Evolutionary conservation across 2,329 filamentous ascomycete species (phyloP), one percentile per base, ranked within the genome.

Genomic region (Stachybotrys echinatus): DNA sequence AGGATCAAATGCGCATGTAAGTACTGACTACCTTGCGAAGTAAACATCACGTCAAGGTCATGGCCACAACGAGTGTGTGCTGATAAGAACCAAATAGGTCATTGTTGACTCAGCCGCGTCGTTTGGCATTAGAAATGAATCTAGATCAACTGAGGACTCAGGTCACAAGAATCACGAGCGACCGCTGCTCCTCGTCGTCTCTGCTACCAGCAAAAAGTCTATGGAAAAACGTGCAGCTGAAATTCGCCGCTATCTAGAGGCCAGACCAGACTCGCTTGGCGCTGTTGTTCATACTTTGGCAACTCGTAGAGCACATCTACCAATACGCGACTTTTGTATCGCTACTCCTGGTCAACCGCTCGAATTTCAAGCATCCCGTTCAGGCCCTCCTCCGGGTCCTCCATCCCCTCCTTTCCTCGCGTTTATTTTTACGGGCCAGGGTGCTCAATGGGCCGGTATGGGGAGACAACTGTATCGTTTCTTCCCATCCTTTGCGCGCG

Each of bases 351-450:
- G 27, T 45, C 7, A 23, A 23, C 42, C 42, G 12, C 20, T 45
- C 4, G 17, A 27, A 4, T 45, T 45, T 18, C 23, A 23, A 12
- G 22, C 20, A 14, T 17, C 22, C 17, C 42, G 8, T n/a, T 22
- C n/a, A 23, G 42, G n/a, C n/a, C n/a, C n/a, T n/a, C n/a, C n/a
- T n/a, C n/a, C n/a, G n/a, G n/a, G n/a, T n/a, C n/a, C 21, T 45
- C 10, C 12, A 45, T 14, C 23, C 4, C 12, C 8, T 58, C 42
- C 42, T 14, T 23, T 3, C 21, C 8, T 45, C n/a, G 42, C 27
- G 4, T 45, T 45, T 45, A 52, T 64, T 23, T 65, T 64, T 49
- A 63, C 60, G 3, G 61, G 61, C 3, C 61, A 63, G 45, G 61
- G 61, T 23, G 61, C 61, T 3, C 61, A 63, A 42, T 63, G 61